phyloP scores from a whole-genome alignment of 2,329 filamentous ascomycete species.

The Aspergillus ochraceoroseus region DNA sequence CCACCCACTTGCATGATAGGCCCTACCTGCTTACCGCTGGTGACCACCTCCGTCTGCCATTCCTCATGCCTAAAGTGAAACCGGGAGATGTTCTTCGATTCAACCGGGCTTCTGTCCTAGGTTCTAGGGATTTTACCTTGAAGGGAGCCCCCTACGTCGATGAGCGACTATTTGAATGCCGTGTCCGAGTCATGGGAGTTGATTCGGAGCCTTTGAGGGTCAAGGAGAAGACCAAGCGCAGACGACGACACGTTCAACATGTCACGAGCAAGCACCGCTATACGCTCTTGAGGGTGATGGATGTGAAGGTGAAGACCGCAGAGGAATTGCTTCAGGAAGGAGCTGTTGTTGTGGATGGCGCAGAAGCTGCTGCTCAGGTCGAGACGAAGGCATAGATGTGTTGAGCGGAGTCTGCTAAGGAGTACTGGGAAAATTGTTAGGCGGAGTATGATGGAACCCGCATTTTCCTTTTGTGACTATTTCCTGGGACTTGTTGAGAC shows the following conservation, averaged over 20 bases:
- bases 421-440: background rate
- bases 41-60: conserved; percentile 71
- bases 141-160: conserved; percentile 79
- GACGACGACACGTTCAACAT: conserved; percentile 61
- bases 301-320: conserved; percentile 63
- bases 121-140: conserved; percentile 84
- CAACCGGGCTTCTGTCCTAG: conserved; percentile 75
- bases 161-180: conserved; percentile 75
- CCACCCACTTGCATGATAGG: conserved; percentile 46
- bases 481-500: background rate
- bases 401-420: background rate
- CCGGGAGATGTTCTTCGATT: conserved; percentile 83
- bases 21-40: conserved; percentile 55
- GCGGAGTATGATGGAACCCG: background rate
- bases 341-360: conserved; percentile 35
- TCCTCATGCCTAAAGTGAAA: conserved; percentile 68
- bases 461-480: background rate
- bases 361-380: conserved; percentile 19
- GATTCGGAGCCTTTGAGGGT: conserved; percentile 74
- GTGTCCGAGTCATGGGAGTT: conserved; percentile 75
- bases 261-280: conserved; percentile 87
- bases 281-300: conserved; percentile 78
- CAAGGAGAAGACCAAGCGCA: conserved; percentile 77
- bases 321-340: conserved; percentile 50
- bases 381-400: conserved; percentile 25